A percentile compares a stretch with the other conserved stretches of the same genome.
These are phyloP conservation scores for Leccinum huronense DNA, from an alignment of 1,284 basidiomycete genomes.

Conservation along the genomic window DNA sequence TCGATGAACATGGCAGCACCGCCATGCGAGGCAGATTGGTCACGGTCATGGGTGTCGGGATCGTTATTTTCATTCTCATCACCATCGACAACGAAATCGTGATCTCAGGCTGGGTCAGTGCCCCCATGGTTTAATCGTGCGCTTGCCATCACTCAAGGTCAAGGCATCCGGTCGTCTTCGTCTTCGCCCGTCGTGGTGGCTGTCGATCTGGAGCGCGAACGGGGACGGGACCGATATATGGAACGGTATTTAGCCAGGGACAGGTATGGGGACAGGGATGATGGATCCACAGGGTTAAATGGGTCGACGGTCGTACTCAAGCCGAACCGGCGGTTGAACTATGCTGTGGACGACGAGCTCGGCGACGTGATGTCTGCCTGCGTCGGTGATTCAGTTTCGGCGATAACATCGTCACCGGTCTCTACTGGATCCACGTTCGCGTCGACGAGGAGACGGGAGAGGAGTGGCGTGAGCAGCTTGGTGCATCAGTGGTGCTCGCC, in stretches of 20 bases:
- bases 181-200: not conserved
- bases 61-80: not conserved
- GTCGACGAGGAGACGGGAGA: conserved; percentile 14
- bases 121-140: not conserved
- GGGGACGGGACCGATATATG: not conserved
- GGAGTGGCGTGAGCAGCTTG: conserved; percentile 38
- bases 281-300: not conserved
- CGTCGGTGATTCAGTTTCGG: not conserved
- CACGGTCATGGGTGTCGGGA: not conserved
- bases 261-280: not conserved
- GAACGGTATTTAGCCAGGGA: not conserved
- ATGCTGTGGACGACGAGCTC: not conserved
- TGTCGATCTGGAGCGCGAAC: not conserved
- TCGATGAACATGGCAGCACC: no score
- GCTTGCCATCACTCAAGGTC: not conserved
- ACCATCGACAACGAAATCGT: not conserved
- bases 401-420: not conserved
- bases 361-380: not conserved
- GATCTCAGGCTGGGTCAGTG: not conserved
- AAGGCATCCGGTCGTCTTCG: not conserved
- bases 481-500: conserved; percentile 52
- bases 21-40: no score
- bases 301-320: not conserved
- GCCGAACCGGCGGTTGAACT: not conserved
- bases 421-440: not conserved